phyloP scores from a whole-genome alignment of 2,329 filamentous ascomycete genomes.

The Golovinomyces cichoracearum region DNA sequence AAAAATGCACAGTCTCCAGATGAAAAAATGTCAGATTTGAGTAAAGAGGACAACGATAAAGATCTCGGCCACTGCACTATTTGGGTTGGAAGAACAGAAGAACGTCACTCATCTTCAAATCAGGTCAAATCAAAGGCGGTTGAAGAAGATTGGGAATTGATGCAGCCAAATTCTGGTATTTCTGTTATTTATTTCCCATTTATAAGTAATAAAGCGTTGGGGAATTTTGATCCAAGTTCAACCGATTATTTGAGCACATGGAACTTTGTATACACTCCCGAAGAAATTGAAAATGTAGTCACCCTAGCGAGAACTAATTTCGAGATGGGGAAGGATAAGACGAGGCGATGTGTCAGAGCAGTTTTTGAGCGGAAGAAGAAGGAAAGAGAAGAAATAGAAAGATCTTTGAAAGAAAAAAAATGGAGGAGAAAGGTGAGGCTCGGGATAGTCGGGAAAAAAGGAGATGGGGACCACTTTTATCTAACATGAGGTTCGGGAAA shows the following conservation, averaged over 20 bases:
- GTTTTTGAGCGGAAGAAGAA: slow-evolving; percentile 83
- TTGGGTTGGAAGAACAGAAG: slow-evolving; percentile 70
- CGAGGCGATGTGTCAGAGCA: slow-evolving; percentile 52
- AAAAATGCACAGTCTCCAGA: slow-evolving; percentile 25
- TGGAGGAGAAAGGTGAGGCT: slow-evolving; percentile 23
- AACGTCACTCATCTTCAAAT: slow-evolving; percentile 32
- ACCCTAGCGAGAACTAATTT: slow-evolving; percentile 68
- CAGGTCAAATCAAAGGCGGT: slow-evolving; percentile 23
- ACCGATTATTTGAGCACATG: slow-evolving; percentile 82
- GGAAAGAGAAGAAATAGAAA: slow-evolving; percentile 29
- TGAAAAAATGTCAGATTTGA: slow-evolving; percentile 12
- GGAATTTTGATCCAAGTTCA: slow-evolving; percentile 56
- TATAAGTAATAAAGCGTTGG: slow-evolving; percentile 53
- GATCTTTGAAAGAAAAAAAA: slow-evolving; percentile 17
- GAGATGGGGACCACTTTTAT: slow-evolving; percentile 39
- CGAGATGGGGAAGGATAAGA: slow-evolving; percentile 51
- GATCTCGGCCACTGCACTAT: slow-evolving; percentile 77
- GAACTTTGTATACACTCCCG: slow-evolving; percentile 90
- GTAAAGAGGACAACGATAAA: slow-evolving; percentile 17
- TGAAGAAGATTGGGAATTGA: slow-evolving; percentile 41
- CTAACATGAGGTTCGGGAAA: slow-evolving; percentile 17
- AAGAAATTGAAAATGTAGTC: slow-evolving; percentile 69
- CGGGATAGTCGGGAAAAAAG: slow-evolving; percentile 29
- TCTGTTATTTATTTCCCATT: slow-evolving; percentile 79
- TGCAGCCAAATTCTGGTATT: slow-evolving; percentile 57